phyloP scores from a whole-genome alignment of 83 land plant species.

The Diphasiastrum complanatum region DNA sequence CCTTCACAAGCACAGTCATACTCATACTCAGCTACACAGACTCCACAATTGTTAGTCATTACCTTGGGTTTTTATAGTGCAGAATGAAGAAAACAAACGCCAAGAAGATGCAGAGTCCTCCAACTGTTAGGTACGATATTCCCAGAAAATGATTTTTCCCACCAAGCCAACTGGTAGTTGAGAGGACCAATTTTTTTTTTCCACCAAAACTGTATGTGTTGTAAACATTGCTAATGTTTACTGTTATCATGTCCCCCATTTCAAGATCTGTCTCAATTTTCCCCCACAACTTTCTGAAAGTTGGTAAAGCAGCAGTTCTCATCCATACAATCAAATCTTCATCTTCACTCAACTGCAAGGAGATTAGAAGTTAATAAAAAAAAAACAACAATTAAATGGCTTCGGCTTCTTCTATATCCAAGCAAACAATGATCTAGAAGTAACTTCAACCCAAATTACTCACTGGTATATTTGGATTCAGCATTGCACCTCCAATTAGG shows the following conservation, averaged over 20 bases:
- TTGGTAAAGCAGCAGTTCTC: slow-evolving; percentile 39
- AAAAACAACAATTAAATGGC: no score
- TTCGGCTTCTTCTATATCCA: not conserved
- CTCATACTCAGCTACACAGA: not conserved
- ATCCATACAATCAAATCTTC: slow-evolving; percentile 44
- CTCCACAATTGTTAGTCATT: no score
- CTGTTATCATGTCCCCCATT: slow-evolving; percentile 12
- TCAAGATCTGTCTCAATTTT: slow-evolving; percentile 23
- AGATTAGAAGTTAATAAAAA: not conserved
- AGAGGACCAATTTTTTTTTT: slow-evolving; percentile 37
- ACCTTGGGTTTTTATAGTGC: slow-evolving; percentile 26
- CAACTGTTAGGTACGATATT: slow-evolving; percentile 29
- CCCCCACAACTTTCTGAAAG: slow-evolving; percentile 39
- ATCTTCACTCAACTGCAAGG: slow-evolving; percentile 8
- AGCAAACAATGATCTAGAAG: not conserved
- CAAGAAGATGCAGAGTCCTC: slow-evolving; percentile 24
- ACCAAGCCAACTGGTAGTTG: slow-evolving; percentile 42
- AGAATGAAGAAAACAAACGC: slow-evolving; percentile 31
- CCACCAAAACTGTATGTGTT: slow-evolving; percentile 35
- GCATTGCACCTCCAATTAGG: slow-evolving; percentile 22
- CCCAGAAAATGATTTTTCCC: slow-evolving; percentile 37
- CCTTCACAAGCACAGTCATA: no score
- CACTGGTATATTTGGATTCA: slow-evolving; percentile 7
- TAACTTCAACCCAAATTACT: not conserved
- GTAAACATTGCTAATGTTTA: slow-evolving; percentile 23